phyloP scores from a whole-genome alignment of 2,329 filamentous ascomycete species.

The Botryotinia globosa region DNA sequence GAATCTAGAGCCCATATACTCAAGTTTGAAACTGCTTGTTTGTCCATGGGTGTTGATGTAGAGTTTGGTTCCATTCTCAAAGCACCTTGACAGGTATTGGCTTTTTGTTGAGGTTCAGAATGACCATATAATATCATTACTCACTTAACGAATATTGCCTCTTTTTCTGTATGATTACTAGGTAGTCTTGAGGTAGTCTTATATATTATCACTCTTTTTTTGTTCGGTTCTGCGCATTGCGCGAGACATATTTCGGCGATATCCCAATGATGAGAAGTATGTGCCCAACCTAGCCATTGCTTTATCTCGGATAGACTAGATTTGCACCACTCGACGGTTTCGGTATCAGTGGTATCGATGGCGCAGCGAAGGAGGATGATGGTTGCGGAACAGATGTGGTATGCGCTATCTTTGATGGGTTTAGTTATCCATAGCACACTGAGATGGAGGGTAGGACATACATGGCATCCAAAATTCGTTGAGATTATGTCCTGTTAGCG shows the following conservation, averaged over 20 bases:
- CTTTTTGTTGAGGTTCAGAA: background rate
- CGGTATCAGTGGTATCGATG: constrained; percentile 25
- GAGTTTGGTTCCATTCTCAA: background rate
- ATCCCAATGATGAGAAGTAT: constrained; percentile 34
- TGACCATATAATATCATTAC: background rate
- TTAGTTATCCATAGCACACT: background rate
- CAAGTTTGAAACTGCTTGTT: background rate
- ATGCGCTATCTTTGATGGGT: constrained; percentile 31
- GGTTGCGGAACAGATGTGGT: constrained; percentile 35
- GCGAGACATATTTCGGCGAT: constrained; percentile 29
- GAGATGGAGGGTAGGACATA: background rate
- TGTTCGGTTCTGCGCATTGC: constrained; percentile 39
- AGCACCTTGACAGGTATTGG: background rate
- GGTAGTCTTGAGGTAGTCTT: background rate
- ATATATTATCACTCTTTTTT: background rate
- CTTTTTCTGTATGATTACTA: background rate
- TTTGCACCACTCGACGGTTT: constrained; percentile 21
- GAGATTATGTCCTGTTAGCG: background rate
- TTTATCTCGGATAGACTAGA: constrained; percentile 19
- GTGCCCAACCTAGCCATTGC: constrained; percentile 23
- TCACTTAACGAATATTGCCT: background rate
- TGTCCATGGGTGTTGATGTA: background rate
- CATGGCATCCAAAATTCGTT: constrained; percentile 11
- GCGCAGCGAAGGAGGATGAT: constrained; percentile 29
- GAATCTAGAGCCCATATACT: background rate